Evolutionary conservation across 192 early-diverging fungal genomes (phyloP).

Genomic region (Entomortierella beljakovae): DNA sequence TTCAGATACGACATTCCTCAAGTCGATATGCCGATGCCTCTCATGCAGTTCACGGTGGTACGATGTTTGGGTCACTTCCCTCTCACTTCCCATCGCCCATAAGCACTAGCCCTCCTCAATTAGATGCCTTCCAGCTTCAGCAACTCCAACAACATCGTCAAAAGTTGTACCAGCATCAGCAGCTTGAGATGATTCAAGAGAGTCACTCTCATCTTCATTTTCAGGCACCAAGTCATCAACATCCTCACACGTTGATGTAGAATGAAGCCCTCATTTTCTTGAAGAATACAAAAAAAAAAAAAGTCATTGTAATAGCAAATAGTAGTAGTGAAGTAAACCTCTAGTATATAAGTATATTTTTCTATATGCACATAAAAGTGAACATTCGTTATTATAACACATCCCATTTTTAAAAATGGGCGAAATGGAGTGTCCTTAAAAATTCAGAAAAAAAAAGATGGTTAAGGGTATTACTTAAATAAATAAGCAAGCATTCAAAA

Average conservation of each 20-base stretch:
- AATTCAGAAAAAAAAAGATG: too few relatives aligned
- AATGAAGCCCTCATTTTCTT: constrained; percentile 3
- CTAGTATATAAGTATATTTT: too few relatives aligned
- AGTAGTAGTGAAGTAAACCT: neutral
- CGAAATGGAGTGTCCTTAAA: too few relatives aligned
- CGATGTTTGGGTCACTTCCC: constrained; percentile 5
- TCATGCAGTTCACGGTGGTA: neutral
- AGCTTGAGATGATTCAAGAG: constrained; percentile 10
- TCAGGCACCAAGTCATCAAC: neutral
- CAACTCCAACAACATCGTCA: constrained; percentile 7
- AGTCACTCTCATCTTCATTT: neutral
- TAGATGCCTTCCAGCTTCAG: constrained; percentile 4
- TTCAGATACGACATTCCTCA: neutral
- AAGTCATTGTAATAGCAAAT: too few relatives aligned
- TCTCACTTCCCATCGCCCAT: neutral
- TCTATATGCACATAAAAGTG: too few relatives aligned
- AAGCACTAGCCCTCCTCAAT: neutral
- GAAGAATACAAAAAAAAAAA: neutral
- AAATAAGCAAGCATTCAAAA: too few relatives aligned
- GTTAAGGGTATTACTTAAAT: too few relatives aligned
- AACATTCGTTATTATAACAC: too few relatives aligned
- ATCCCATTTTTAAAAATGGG: too few relatives aligned
- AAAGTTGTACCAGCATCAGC: constrained; percentile 6
- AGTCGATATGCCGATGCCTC: neutral
- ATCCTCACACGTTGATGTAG: constrained; percentile 2